These are phyloP conservation scores for Herpotrichia juniperi DNA, from an alignment of 2,329 filamentous ascomycete genomes.

Conservation along the genomic window DNA sequence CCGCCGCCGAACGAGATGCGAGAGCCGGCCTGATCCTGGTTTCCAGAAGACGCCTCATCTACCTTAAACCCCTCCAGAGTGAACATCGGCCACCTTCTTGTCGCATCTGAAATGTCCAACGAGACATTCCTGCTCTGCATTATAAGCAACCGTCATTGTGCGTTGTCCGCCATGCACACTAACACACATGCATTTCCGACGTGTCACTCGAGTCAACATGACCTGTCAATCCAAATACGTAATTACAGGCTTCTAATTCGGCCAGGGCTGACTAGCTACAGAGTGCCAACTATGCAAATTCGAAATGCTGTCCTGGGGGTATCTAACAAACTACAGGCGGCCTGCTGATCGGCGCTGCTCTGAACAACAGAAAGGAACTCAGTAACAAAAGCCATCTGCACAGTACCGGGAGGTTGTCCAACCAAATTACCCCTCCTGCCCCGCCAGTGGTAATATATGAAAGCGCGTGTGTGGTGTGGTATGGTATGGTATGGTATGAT, in stretches of 20 bases:
- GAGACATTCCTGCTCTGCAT: too few relatives aligned
- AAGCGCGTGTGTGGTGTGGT: not conserved
- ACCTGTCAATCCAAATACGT: not conserved
- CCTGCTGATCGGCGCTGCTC: not conserved
- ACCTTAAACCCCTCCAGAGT: not conserved
- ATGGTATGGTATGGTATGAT: too few relatives aligned
- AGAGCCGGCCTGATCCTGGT: not conserved
- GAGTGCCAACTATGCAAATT: conserved; percentile 15
- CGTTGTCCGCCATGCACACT: not conserved
- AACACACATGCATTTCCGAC: not conserved
- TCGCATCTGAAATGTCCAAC: too few relatives aligned
- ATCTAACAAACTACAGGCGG: conserved; percentile 12
- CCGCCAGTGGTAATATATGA: conserved; percentile 1
- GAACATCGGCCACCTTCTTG: too few relatives aligned
- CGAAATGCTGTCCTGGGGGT: conserved; percentile 12
- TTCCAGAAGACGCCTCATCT: not conserved
- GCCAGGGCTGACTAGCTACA: not conserved
- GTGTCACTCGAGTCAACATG: not conserved
- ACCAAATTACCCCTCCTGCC: not conserved
- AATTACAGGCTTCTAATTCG: conserved; percentile 13
- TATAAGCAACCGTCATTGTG: too few relatives aligned
- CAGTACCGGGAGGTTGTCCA: not conserved
- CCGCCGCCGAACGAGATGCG: conserved; percentile 1
- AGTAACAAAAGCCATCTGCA: not conserved
- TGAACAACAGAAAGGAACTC: not conserved